Evolutionary conservation across 1,284 basidiomycete genomes (phyloP).

Genomic region (Pseudozyma sp.): DNA sequence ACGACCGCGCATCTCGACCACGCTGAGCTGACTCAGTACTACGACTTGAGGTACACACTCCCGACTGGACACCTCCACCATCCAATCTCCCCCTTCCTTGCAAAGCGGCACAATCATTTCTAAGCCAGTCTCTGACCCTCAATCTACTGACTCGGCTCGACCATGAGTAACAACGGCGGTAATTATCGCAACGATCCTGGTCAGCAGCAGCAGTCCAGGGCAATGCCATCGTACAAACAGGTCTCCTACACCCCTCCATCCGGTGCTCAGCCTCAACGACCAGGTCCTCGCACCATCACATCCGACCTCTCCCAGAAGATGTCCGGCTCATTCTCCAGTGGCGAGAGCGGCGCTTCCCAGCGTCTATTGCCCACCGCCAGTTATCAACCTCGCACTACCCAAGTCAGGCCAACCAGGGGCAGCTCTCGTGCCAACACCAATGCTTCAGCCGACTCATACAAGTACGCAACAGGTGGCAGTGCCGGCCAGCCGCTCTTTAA

Average conservation of each 20-base stretch:
- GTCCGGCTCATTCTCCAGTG: constrained; percentile 43
- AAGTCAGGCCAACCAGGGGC: background rate
- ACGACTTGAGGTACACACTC: background rate
- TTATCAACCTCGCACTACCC: constrained; percentile 18
- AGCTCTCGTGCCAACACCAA: constrained; percentile 15
- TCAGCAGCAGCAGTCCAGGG: constrained; percentile 7
- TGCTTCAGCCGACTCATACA: constrained; percentile 28
- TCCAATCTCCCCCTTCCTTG: background rate
- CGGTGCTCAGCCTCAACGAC: constrained; percentile 13
- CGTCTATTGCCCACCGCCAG: constrained; percentile 20
- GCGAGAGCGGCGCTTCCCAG: constrained; percentile 28
- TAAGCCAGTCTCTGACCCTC: background rate
- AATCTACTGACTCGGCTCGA: background rate
- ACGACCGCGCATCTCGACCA: background rate
- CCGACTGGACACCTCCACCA: too few relatives aligned
- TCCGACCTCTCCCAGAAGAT: constrained; percentile 18
- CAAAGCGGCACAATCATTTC: background rate
- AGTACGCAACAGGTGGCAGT: constrained; percentile 22
- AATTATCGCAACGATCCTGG: constrained; percentile 27
- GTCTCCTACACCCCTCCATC: constrained; percentile 27
- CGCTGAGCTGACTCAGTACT: background rate
- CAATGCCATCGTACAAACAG: constrained; percentile 41
- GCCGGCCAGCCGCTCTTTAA: constrained; percentile 21
- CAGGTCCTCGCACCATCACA: constrained; percentile 3
- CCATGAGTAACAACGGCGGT: constrained; percentile 25